Evolutionary conservation across 495 filamentous ascomycete species (phyloP), one percentile per base, ranked within the genome.

Genomic region (Penicillium coffeae): DNA sequence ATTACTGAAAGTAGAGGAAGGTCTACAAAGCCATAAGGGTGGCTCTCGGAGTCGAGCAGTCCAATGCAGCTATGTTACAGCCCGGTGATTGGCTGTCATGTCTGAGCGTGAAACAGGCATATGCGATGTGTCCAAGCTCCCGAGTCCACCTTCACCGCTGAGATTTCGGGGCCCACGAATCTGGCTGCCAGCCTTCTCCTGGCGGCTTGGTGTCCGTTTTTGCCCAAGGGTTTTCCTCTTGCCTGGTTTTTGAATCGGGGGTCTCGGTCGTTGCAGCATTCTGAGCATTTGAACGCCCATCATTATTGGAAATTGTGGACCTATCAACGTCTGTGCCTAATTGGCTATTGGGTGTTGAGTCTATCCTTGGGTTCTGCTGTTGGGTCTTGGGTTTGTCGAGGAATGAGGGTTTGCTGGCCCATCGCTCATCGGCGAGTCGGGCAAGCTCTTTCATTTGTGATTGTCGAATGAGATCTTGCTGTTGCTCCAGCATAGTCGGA

Each of bases 351-450:
- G 32, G 12, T 10, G 60, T 64, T 9, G 64, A 56, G 27, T 58
- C 47, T 1, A 70, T 70, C 2, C 68, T 62, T 13, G 71, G 70
- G 9, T 38, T 43, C n/a, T 76, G 66, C 37, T 76, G 70, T 25
- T 71, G 62, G 9, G 64, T 68, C 43, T 72, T 60, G 2, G 82
- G 83, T 38, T 71, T 65, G 57, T 87, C 82, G 35, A 86, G 71
- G 50, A 74, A 76, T 14, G 76, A 81, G 0, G 85, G 77, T 60
- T 93, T 90, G 12, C 82, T 83, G 5, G 78, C 85, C 93, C 93
- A 98, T 18, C 89, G 74, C 30, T 86, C 86, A 62, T 98, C 90
- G 8, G 91, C 91, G 21, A 84, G 62, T 21, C 79, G 84, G 1
- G 88, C 93, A 3, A 94, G 76, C 4, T 81, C 51, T 60, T 88